A percentile compares a stretch with the other conserved stretches of the same genome.
phyloP scores from a whole-genome alignment of 2,329 filamentous ascomycete species.

The Penicillium sclerotigenum region DNA sequence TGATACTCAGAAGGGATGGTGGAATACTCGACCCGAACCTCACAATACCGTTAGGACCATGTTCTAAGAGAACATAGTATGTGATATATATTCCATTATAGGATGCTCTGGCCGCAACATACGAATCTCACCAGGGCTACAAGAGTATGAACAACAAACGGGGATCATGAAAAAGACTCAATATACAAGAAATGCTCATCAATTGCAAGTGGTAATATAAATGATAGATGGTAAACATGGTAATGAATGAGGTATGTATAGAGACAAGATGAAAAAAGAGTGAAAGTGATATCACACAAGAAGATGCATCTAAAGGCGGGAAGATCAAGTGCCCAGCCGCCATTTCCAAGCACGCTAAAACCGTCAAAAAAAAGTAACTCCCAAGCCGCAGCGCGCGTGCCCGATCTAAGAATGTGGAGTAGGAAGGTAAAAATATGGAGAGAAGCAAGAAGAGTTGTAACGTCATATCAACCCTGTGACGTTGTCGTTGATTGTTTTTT shows the following conservation, averaged over 20 bases:
- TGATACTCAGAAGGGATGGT: not conserved
- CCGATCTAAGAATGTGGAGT: constrained; percentile 1
- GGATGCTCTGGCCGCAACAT: too few relatives aligned
- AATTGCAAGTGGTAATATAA: constrained; percentile 5
- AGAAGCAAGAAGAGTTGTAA: not conserved
- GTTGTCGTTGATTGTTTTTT: constrained; percentile 1
- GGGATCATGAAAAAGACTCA: not conserved
- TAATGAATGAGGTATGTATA: constrained; percentile 11
- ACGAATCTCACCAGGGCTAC: too few relatives aligned
- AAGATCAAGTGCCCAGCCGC: constrained; percentile 2
- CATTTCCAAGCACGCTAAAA: constrained; percentile 13
- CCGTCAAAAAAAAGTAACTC: constrained; percentile 7
- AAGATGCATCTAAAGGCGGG: constrained; percentile 6
- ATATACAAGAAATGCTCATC: not conserved
- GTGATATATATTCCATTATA: not conserved
- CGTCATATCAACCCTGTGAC: constrained; percentile 3
- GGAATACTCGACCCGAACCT: not conserved
- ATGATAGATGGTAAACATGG: constrained; percentile 5
- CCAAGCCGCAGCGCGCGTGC: not conserved
- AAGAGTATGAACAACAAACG: not conserved
- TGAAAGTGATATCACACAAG: constrained; percentile 9
- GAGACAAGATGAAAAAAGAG: constrained; percentile 8
- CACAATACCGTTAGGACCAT: not conserved
- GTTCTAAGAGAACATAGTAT: not conserved
- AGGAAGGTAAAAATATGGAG: not conserved